These are phyloP conservation scores for Zygosaccharomyces siamensis DNA, from an alignment of 805 yeast species.

Conservation along the genomic window DNA sequence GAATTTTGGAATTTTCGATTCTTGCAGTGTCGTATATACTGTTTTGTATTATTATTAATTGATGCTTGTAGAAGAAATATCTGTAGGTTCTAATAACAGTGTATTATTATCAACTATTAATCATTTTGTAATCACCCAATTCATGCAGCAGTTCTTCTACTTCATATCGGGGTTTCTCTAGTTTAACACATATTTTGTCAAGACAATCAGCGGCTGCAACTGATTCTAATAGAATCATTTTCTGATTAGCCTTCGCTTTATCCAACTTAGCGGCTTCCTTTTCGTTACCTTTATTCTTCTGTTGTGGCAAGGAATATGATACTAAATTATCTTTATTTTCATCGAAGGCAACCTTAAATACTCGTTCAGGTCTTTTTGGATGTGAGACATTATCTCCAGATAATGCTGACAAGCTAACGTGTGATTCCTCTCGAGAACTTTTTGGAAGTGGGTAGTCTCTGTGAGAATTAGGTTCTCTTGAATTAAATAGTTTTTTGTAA, in stretches of 20 bases:
- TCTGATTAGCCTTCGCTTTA: conserved; percentile 21
- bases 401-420: conserved; percentile 9
- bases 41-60: conserved; percentile 9
- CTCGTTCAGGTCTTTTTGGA: conserved; percentile 12
- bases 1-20: not conserved
- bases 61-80: not conserved
- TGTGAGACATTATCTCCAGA: conserved; percentile 9
- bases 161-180: conserved; percentile 51
- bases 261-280: conserved; percentile 13
- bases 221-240: conserved; percentile 38
- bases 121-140: conserved; percentile 48
- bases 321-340: conserved; percentile 11
- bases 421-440: conserved; percentile 7
- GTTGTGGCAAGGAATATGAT: conserved; percentile 1
- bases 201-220: conserved; percentile 50
- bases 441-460: conserved; percentile 5
- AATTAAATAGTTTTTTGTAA: conserved; percentile 27
- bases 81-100: not conserved
- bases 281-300: conserved; percentile 3
- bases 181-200: conserved; percentile 67
- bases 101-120: conserved; percentile 34
- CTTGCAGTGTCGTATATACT: not conserved
- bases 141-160: conserved; percentile 46
- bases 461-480: conserved; percentile 1
- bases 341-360: conserved; percentile 28